phyloP scores from a whole-genome alignment of 2,329 filamentous ascomycete species.

The Fusarium chlamydosporum region DNA sequence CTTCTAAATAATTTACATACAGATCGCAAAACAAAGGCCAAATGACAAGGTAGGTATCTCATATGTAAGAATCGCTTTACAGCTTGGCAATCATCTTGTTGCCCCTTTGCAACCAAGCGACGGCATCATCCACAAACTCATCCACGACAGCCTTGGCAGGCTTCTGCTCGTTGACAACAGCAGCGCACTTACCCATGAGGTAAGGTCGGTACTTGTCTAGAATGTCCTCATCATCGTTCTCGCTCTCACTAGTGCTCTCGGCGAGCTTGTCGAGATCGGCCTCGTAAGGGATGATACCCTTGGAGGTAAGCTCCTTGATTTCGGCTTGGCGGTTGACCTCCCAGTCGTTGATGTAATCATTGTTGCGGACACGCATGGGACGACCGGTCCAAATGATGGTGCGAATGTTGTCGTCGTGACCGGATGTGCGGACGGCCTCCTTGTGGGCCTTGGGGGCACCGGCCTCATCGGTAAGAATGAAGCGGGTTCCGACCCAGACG shows the following conservation, averaged over 20 bases:
- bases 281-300: constrained; percentile 95
- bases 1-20: constrained; percentile 46
- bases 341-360: constrained; percentile 96
- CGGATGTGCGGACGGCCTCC: constrained; percentile 90
- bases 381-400: constrained; percentile 99
- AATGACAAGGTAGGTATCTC: constrained; percentile 28
- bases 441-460: constrained; percentile 94
- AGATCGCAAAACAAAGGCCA: constrained; percentile 30
- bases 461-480: constrained; percentile 94
- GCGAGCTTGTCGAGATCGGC: constrained; percentile 88
- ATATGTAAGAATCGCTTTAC: constrained; percentile 58
- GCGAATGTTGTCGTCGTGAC: constrained; percentile 95
- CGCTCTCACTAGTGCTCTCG: constrained; percentile 74
- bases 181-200: constrained; percentile 97
- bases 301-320: constrained; percentile 90
- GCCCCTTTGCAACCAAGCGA: constrained; percentile 76
- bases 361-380: constrained; percentile 92
- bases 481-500: constrained; percentile 97
- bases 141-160: constrained; percentile 92
- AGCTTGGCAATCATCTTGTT: constrained; percentile 79
- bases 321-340: constrained; percentile 90
- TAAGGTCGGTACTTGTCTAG: constrained; percentile 93
- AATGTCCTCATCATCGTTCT: constrained; percentile 79
- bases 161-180: constrained; percentile 94
- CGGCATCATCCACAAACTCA: constrained; percentile 89